Evolutionary conservation across 2,329 filamentous ascomycete genomes (phyloP), one percentile per base, ranked within the genome.

Genomic region (Aspergillus fumigatus): DNA sequence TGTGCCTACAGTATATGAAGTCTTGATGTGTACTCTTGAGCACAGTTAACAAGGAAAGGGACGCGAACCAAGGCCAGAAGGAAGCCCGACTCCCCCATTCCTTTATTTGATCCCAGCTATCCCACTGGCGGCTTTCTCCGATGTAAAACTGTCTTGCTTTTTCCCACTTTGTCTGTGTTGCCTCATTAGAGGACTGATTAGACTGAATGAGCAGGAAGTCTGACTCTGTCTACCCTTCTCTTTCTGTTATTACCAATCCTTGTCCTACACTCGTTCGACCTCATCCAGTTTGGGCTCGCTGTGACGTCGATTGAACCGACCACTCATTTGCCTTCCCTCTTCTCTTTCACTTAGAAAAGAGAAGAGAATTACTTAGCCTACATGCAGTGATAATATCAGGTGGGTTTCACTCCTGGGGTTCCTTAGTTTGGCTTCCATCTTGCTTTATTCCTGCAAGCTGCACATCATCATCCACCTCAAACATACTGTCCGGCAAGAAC

Each of bases 401-500:
- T 51, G 27, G 17, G 41, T 38, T 25, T 47, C 5, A 40, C 19
- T 21, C 32, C 40, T 27, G 23, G 32, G 14, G 47, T 41, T 50
- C 52, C 25, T 21, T 55, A 50, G 57, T 55, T 52, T 41, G 38
- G 48, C 27, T 48, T 47, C 41, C 53, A 52, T 55, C 55, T 52
- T 29, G 27, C 21, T 51, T 19, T 25, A 32, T 52, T 50, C 21
- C 57, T 63, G 59, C 60, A 60, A 45, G 50, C 60, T 65, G 63
- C 63, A 64, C 62, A 65, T 62, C 60, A 65, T 64, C 50, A 47
- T 57, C 49, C 53, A 26, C 10, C 43, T 2, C 23, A 21, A 23
- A 23, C 43, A 26, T 25, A 21, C 21, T 26, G 23, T 47, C 43
- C 43, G 23, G 43, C 21, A 7, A 23, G 19, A 47, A 47, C 43